Base-by-base conservation (phyloP, 1,284 basidiomycete species). In the Apiotrichum akiyoshidainum region DNA sequence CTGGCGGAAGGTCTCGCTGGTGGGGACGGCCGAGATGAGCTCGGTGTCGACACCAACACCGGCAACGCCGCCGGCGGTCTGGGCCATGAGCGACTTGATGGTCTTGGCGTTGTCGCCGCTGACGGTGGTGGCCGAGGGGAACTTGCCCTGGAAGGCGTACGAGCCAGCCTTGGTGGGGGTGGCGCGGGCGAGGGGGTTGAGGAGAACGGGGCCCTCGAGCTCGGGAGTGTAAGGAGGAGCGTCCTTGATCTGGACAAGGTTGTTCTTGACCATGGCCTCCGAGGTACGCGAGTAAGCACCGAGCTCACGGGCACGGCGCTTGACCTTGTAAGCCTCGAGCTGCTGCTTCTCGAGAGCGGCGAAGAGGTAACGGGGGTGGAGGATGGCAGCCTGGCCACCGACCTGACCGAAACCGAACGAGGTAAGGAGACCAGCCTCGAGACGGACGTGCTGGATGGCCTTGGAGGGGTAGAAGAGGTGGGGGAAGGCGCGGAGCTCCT, bases 361-460 rank as follows among this genome's bases (percentile, higher is more conserved):
- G 66, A 93, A 87, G 63, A 97, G 83, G 81, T 92, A 92, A 66
- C 90, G 89, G 52, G 96, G 92, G 79, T 99, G 88, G 57, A 99
- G 76, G 67, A 97, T 82, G 64, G 95, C 83, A 50, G 87, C 88
- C 62, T 88, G 90, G 63, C 95, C 96, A 64, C 95, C 96, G 66
- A 97, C 94, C 85, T 99, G 96, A 70, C 95, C 96, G 83, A 99
- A 99, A 70, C 96, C 96, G 81, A 99, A 99, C 19, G 93, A 97
- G 5, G 95, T 97, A 83, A 95, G 89, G 62, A 92, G 83, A 79
- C 91, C 92, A 51, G 89, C 89, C 61, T 89, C 87, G 70, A 98
- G 87, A 60, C 91, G 90, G 68, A 94, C 90, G 8, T 93, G 95
- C 73, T 92, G 85, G 70, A 99, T 92, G 5, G 92, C 85, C 79